These are phyloP conservation scores for Dunaliella salina DNA, from an alignment of 163 green algal species.

Conservation along the genomic window DNA sequence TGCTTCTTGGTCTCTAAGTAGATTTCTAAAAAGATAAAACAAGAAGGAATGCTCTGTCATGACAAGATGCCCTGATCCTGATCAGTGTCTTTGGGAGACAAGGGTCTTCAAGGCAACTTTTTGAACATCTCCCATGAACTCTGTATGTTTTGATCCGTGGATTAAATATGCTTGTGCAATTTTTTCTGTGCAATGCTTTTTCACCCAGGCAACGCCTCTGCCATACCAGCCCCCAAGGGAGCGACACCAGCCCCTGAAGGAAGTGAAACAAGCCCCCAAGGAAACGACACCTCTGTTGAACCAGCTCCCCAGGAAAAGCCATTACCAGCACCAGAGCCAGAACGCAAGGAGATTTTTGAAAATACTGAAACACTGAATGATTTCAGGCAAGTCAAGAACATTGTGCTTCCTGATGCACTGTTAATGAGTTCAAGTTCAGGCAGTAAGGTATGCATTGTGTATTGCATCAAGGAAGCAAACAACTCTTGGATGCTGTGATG, in stretches of 20 bases:
- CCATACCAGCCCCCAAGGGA: background rate
- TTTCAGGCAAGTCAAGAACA: background rate
- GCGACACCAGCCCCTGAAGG: background rate
- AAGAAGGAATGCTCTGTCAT: too few relatives aligned
- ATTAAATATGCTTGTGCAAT: background rate
- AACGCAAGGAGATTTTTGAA: background rate
- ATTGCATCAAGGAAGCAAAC: background rate
- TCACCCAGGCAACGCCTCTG: background rate
- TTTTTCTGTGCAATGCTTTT: background rate
- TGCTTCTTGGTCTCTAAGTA: too few relatives aligned
- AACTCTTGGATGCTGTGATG: background rate
- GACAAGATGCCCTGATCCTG: too few relatives aligned
- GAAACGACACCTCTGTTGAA: too few relatives aligned
- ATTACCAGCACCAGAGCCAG: background rate
- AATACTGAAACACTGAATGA: slow-evolving; percentile 1
- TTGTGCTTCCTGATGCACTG: background rate
- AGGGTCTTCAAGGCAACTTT: too few relatives aligned
- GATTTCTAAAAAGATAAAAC: too few relatives aligned
- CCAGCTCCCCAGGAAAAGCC: too few relatives aligned
- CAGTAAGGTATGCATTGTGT: background rate
- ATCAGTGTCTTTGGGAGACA: too few relatives aligned
- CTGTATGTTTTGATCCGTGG: background rate
- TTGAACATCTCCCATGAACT: too few relatives aligned
- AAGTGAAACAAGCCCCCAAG: background rate
- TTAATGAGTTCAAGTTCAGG: background rate